Evolutionary conservation across 2,329 filamentous ascomycete genomes (phyloP), one percentile per base, ranked within the genome.

Genomic region (Fusarium pilosicola): DNA sequence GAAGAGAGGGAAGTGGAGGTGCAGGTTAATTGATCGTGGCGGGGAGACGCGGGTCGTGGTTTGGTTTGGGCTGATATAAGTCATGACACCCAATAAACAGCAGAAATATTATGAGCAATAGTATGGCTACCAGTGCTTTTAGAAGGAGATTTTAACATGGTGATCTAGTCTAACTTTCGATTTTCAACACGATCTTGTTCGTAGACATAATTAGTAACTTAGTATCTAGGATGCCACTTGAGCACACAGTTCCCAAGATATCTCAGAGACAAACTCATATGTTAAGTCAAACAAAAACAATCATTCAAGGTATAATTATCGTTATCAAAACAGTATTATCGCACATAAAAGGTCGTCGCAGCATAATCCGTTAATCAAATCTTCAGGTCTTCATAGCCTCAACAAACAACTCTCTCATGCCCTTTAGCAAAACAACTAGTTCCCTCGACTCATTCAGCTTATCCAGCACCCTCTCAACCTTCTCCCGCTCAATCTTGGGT

Each of bases 361-460:
- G 62, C 60, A 49, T 67, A 49, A 54, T 61, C 24, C 48, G 41
- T 52, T 45, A 30, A 44, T 22, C 49, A 38, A 30, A 8, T 39
- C 44, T 10, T 84, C 79, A 88, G 32, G 83, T 83, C 82, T 88
- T 90, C 83, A 91, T 86, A 24, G 88, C 88, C 80, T 92, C 90
- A 0, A 91, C 89, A 83, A 96, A 96, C 65, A 96, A 80, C 81
- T 93, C 91, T 75, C 94, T 87, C 93, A 97, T 96, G 6, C 92
- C 92, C 85, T 96, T 96, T 66, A 96, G 83, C 80, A 96, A 87
- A 45, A 88, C 85, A 9, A 88, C 89, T 78, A 97, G 80, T 80
- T 95, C 93, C 76, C 93, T 87, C 55, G 88, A 89, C 86, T 98
- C 95, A 79, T 97, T 97, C 65, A 98, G 87, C 79, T 88, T 87